Evolutionary conservation across 495 filamentous ascomycete species (phyloP).

Genomic region (Bathelium albidoporum): DNA sequence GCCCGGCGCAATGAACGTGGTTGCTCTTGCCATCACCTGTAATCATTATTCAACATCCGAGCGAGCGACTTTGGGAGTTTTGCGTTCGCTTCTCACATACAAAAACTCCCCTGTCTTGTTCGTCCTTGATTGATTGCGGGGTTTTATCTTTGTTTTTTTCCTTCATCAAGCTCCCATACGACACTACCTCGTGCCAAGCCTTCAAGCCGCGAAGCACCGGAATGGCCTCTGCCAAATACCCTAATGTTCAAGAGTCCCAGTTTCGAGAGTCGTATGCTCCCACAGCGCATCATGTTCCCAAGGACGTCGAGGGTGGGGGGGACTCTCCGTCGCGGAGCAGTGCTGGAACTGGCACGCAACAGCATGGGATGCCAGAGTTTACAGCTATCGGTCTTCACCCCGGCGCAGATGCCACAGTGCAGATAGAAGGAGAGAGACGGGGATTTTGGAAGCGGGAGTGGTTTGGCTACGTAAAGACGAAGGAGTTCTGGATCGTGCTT

Average conservation of each 20-base stretch:
- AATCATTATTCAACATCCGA: not conserved
- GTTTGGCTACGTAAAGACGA: constrained; percentile 73
- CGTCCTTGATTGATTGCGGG: not conserved
- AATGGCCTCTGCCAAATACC: constrained; percentile 12
- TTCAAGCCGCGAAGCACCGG: not conserved
- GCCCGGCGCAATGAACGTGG: not conserved
- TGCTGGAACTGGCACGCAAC: constrained; percentile 18
- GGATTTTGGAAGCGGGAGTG: constrained; percentile 31
- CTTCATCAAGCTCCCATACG: not conserved
- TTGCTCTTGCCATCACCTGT: not conserved
- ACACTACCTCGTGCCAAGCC: not conserved
- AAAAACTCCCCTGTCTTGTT: constrained; percentile 24
- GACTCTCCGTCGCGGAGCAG: constrained; percentile 9
- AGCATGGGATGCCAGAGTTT: constrained; percentile 23
- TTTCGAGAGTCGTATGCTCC: constrained; percentile 7
- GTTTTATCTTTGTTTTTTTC: not conserved
- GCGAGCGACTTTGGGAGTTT: constrained; percentile 36
- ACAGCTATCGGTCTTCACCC: constrained; percentile 7
- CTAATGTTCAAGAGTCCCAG: constrained; percentile 3
- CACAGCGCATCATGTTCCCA: constrained; percentile 1
- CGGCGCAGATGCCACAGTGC: constrained; percentile 16
- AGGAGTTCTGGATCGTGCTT: constrained; percentile 79
- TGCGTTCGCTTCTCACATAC: constrained; percentile 25
- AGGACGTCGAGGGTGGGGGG: constrained; percentile 18
- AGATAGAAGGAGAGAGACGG: constrained; percentile 41